Base-by-base conservation (phyloP, 1,284 basidiomycete species). In the Inonotus hispidus region DNA sequence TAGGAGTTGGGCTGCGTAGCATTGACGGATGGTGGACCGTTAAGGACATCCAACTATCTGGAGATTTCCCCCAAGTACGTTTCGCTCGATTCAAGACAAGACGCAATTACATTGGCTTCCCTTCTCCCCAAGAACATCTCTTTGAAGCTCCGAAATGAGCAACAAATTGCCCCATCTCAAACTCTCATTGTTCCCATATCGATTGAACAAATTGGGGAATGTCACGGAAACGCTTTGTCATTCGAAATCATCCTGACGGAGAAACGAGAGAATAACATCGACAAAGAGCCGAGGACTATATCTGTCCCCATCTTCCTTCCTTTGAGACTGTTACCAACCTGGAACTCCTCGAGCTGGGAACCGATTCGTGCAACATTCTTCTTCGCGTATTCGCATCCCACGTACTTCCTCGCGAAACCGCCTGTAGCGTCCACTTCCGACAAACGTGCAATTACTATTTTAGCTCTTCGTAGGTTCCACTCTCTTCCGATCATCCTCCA, bases 1-100 rank as follows among this genome's bases (percentile, higher is more conserved):
- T 87, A n/a, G 88, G 88, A 4, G 64, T 91, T 4, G 85, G 81
- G 3, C 64, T 90, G 25, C 79, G 80, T 38, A 83, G 79, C 64
- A 60, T 77, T 2, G 73, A 75, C 50, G 77, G 75, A n/a, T 82
- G 81, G 79, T 83, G 82, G 82, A 79, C 73, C 1, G 75, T 83
- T 10, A 61, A 65, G 0, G 60, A 64, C 25, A 65, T 63, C 19
- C 37, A 58, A 25, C 16, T 63, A 47, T 58, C 62, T 2, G 58
- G 56, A 32, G 69, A 70, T 66, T 71, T 56, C 49, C 58, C 63
- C 45, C 63, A 65, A 27, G 43, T 67, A 65, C 43, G 61, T 56
- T 53, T 63, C 47, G n/a, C 43, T 27, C 21, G 39, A 27, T 45
- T 16, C 37, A 25, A 43, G 49, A n/a, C 41, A 43, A 11, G 39